Conservation (phyloP, 176 grass and related monocot genomes). For the Tillandsia fasciculata region DNA sequence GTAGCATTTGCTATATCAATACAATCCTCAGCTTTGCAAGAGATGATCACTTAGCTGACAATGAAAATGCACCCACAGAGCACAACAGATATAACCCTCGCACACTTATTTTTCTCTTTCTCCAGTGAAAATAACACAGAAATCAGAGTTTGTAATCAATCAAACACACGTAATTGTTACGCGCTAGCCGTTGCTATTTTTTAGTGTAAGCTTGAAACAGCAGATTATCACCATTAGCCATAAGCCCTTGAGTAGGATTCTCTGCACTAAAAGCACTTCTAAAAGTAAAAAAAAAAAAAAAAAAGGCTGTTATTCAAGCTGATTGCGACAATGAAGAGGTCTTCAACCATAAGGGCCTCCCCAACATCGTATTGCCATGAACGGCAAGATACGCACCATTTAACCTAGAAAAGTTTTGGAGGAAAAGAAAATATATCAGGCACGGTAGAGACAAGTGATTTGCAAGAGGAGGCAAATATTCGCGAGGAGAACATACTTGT, state of each 20-base stretch:
- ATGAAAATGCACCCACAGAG: too few species aligned
- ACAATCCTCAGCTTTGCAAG: too few species aligned
- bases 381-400: conserved; percentile 77
- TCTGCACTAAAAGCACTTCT: not conserved
- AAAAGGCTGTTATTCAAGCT: conserved; percentile 2
- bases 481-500: conserved; percentile 44
- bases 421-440: conserved; percentile 13
- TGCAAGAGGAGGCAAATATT: not conserved
- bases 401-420: conserved; percentile 34
- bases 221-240: not conserved
- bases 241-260: not conserved
- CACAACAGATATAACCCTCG: too few species aligned
- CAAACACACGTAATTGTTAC: too few species aligned
- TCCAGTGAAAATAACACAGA: too few species aligned
- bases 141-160: too few species aligned
- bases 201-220: too few species aligned
- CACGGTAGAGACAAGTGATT: conserved; percentile 10
- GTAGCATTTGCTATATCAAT: too few species aligned
- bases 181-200: too few species aligned
- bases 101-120: too few species aligned
- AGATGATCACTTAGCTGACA: too few species aligned
- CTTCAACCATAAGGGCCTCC: conserved; percentile 83
- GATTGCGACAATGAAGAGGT: conserved; percentile 41
- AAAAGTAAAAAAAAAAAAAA: not conserved
- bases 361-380: conserved; percentile 71